These are phyloP conservation scores for Clonostachys solani DNA, from an alignment of 2,329 filamentous ascomycete species.

Conservation along the genomic window DNA sequence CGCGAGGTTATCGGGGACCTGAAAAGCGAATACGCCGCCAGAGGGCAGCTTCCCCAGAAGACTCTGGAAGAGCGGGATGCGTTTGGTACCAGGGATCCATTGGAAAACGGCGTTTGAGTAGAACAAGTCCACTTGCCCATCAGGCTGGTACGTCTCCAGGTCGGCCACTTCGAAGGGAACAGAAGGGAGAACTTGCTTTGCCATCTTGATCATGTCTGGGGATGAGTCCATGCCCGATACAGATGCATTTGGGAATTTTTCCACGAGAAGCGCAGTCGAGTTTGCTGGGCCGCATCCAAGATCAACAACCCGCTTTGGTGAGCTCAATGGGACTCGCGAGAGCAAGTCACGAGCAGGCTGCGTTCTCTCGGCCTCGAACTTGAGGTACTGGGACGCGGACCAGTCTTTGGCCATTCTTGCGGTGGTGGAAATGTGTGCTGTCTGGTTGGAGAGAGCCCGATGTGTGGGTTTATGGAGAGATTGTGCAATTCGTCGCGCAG, in stretches of 20 bases:
- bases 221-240: constrained; percentile 51
- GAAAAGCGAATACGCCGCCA: constrained; percentile 48
- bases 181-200: constrained; percentile 29
- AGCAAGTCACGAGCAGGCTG: constrained; percentile 49
- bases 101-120: constrained; percentile 58
- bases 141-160: constrained; percentile 30
- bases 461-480: too few relatives aligned
- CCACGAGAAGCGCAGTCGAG: constrained; percentile 43
- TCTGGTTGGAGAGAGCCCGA: too few relatives aligned
- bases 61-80: constrained; percentile 36
- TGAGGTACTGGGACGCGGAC: constrained; percentile 53
- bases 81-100: constrained; percentile 40
- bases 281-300: constrained; percentile 59
- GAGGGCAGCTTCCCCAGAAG: constrained; percentile 32
- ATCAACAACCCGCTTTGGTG: constrained; percentile 43
- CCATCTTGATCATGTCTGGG: constrained; percentile 49
- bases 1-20: constrained; percentile 41
- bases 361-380: constrained; percentile 48
- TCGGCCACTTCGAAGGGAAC: constrained; percentile 41
- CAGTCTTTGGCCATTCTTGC: constrained; percentile 19
- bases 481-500: too few relatives aligned
- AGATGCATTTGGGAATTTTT: constrained; percentile 38
- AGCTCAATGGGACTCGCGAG: constrained; percentile 32
- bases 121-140: constrained; percentile 31
- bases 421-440: too few relatives aligned